phyloP scores from a whole-genome alignment of 768 basidiomycete genomes.

The Termitomyces sp. region DNA sequence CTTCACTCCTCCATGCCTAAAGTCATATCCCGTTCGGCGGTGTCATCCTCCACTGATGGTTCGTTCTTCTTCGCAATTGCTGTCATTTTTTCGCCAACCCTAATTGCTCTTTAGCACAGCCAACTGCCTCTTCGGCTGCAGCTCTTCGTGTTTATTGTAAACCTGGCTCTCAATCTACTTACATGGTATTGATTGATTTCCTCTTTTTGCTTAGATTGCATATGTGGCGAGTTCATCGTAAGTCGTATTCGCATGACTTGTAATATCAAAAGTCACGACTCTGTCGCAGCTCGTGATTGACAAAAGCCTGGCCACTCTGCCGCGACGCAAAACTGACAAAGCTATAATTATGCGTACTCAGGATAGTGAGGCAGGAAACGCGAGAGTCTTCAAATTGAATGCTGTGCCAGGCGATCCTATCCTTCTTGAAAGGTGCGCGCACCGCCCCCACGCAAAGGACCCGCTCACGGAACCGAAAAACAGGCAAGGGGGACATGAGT shows the following conservation, averaged over 20 bases:
- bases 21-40: slow-evolving; percentile 82
- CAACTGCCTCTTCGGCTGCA: slow-evolving; percentile 73
- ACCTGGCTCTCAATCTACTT: slow-evolving; percentile 19
- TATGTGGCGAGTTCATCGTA: slow-evolving; percentile 85
- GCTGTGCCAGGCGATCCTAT: slow-evolving; percentile 63
- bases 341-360: slow-evolving; percentile 76
- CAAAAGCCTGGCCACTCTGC: slow-evolving; percentile 62
- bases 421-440: slow-evolving; percentile 67
- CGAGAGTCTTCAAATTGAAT: slow-evolving; percentile 84
- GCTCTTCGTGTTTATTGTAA: slow-evolving; percentile 79
- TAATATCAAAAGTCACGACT: not conserved
- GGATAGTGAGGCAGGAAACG: slow-evolving; percentile 48
- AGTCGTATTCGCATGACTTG: slow-evolving; percentile 19
- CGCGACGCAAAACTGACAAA: slow-evolving; percentile 70
- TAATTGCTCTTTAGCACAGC: slow-evolving; percentile 45
- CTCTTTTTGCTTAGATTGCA: slow-evolving; percentile 51
- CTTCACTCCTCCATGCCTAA: slow-evolving; percentile 64
- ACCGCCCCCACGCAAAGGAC: not conserved
- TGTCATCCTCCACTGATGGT: slow-evolving; percentile 88
- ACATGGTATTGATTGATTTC: slow-evolving; percentile 5
- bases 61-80: slow-evolving; percentile 14
- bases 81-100: not conserved
- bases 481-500: slow-evolving; percentile 67
- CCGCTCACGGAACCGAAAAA: slow-evolving; percentile 1
- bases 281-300: slow-evolving; percentile 70